Evolutionary conservation across 768 basidiomycete genomes (phyloP).

Genomic region (Serendipita vermifera): DNA sequence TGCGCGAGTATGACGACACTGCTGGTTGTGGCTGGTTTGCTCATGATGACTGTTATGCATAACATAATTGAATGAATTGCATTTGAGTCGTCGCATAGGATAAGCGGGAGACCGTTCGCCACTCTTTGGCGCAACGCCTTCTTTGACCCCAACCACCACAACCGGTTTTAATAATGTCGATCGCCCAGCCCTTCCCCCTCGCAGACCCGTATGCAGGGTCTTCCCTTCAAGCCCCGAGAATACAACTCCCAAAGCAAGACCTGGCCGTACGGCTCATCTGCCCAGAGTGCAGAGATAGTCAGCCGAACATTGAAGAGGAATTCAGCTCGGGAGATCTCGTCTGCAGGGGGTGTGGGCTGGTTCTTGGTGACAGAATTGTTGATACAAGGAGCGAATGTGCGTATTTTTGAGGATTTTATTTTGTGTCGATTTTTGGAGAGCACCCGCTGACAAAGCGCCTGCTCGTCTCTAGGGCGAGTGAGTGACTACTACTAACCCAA

Average conservation of each 20-base stretch:
- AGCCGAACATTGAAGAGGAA: slow-evolving; percentile 92
- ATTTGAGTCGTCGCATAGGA: too few species aligned
- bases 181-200: slow-evolving; percentile 68
- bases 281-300: slow-evolving; percentile 88
- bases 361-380: slow-evolving; percentile 90
- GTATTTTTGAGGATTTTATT: slow-evolving; percentile 25
- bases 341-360: slow-evolving; percentile 83
- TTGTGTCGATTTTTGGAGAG: slow-evolving; percentile 5
- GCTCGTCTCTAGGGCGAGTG: slow-evolving; percentile 18
- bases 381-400: slow-evolving; percentile 97
- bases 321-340: slow-evolving; percentile 97
- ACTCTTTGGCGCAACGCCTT: background rate
- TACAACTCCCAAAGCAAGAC: slow-evolving; percentile 60
- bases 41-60: too few species aligned
- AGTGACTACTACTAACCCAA: slow-evolving; percentile 15
- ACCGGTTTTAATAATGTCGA: slow-evolving; percentile 58
- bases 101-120: background rate
- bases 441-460: background rate
- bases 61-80: too few species aligned
- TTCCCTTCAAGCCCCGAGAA: slow-evolving; percentile 35
- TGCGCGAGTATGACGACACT: too few species aligned
- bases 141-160: slow-evolving; percentile 7
- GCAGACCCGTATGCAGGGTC: slow-evolving; percentile 30
- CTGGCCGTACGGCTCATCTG: slow-evolving; percentile 83
- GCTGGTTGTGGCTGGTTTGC: too few species aligned